Base-by-base conservation (phyloP, 768 basidiomycete genomes). In the Phanerochaete carnosa region DNA sequence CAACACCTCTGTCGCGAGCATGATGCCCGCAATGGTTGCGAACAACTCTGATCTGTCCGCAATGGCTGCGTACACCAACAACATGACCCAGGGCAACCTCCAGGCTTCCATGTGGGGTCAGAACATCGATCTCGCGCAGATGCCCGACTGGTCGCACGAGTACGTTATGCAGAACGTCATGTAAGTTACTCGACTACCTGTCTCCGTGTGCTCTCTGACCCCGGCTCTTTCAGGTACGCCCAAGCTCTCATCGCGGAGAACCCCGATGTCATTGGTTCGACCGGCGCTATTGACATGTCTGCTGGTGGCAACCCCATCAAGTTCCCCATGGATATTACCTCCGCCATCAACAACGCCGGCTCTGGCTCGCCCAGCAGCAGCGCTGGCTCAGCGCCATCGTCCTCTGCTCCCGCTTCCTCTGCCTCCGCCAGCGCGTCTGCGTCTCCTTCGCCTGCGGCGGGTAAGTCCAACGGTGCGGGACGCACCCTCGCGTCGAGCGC, bases 291-390 rank as follows among this genome's bases (percentile, higher is more conserved):
- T 68, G 77, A 86, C 73, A 74, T 87, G 59, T 74, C 75, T 68
- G 72, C 71, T 58, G 69, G 64, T 64, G 80, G 77, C 39, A 57
- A 50, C 32, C 81, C 88, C 28, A 66, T 88, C 60, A 80, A 80
- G 80, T 71, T 88, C 61, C 89, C 89, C 63, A 71, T 77, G 58
- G 87, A 90, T 68, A 74, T 89, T 64, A 73, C 76, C 62, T 69
- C 70, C 28, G 79, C 70, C 76, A 57, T 57, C 51, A 61, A 64
- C 52, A 49, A 55, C 22, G 55, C 71, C 61, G 74, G 80, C 46
- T 65, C 66, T 25, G 63, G 68, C 33, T 26, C 71, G 13, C 23
- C 71, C 45, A 56, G 72, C 9, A 52, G 77, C 7, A 64, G 71
- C n/a, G 62, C 69, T n/a, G 62, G 69, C 55, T 46, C 73, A 26